Percentiles rank a stretch among this genome's conserved stretches.
Conservation (phyloP, 345 rosid species). For the Melaleuca alternifolia region DNA sequence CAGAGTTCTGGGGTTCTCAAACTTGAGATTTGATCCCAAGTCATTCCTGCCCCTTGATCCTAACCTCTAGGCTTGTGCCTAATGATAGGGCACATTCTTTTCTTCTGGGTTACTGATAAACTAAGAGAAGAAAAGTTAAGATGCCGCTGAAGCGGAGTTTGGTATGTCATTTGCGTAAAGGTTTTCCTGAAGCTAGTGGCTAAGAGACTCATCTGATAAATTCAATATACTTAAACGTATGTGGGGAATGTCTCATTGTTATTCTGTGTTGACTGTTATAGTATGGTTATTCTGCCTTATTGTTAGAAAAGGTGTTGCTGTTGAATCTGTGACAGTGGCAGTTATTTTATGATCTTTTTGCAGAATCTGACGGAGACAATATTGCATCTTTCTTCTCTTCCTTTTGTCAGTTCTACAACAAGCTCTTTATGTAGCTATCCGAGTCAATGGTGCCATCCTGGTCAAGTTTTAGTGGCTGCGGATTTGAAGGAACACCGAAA, state of each 20-base stretch:
- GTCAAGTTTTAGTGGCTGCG: not conserved
- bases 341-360: not conserved
- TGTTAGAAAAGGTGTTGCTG: not conserved
- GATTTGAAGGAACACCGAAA: not conserved
- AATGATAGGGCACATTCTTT: not conserved
- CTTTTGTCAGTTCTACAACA: not conserved
- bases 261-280: not conserved
- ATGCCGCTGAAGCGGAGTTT: not conserved
- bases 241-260: not conserved
- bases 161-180: not conserved
- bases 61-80: not conserved
- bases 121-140: not conserved
- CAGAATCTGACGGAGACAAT: not conserved
- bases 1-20: not conserved
- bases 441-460: not conserved
- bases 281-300: not conserved
- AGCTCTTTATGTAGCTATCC: not conserved
- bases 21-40: not conserved
- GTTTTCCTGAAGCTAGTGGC: not conserved
- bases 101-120: not conserved
- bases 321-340: not conserved
- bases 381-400: not conserved
- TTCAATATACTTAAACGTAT: not conserved
- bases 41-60: not conserved
- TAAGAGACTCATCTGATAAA: not conserved